Percentiles rank a stretch among this genome's conserved stretches.
Evolutionary conservation across 768 basidiomycete genomes (phyloP).

Genomic region (Russula sp.): DNA sequence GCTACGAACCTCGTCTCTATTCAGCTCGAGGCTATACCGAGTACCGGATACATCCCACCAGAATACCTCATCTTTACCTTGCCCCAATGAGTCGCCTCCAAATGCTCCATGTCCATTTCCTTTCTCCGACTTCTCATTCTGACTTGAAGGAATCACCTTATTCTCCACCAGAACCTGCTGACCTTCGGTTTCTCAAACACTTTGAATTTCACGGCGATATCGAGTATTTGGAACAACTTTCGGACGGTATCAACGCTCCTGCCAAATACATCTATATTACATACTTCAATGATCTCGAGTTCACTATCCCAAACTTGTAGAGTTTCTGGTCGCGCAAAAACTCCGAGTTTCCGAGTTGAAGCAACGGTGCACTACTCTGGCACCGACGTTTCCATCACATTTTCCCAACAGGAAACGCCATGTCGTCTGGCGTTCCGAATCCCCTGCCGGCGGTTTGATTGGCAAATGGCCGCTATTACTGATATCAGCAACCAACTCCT

Average conservation of each 20-base stretch:
- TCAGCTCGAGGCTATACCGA: slow-evolving; percentile 10
- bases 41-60: neutral
- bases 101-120: slow-evolving; percentile 5
- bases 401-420: neutral
- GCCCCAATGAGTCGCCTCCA: neutral
- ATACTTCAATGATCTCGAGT: slow-evolving; percentile 6
- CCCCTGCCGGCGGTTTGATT: neutral
- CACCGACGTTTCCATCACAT: neutral
- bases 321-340: neutral
- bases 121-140: neutral
- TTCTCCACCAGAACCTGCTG: too few species aligned
- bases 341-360: neutral
- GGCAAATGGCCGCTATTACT: neutral
- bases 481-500: neutral
- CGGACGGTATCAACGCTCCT: neutral
- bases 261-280: neutral
- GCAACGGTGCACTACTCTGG: neutral
- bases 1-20: slow-evolving; percentile 7
- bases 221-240: slow-evolving; percentile 14
- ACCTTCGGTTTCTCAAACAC: neutral
- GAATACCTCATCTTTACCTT: neutral
- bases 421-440: slow-evolving; percentile 1
- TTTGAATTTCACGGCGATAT: slow-evolving; percentile 7
- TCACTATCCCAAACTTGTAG: neutral
- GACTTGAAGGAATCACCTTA: neutral